phyloP scores from a whole-genome alignment of 139 green algal species.

The Gonium pectorale region DNA sequence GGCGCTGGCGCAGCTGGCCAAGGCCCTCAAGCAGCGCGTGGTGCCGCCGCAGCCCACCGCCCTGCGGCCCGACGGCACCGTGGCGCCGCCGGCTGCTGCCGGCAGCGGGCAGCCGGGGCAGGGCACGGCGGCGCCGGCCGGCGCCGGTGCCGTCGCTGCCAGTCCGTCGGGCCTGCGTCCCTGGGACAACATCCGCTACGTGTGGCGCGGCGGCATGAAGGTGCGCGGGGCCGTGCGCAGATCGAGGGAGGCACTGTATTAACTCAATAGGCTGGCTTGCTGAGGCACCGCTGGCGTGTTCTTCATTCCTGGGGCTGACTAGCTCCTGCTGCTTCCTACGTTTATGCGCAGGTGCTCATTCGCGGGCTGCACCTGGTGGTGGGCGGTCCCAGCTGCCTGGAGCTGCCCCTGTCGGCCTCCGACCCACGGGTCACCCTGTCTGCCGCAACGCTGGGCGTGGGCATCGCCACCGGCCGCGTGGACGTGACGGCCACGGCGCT shows the following conservation, averaged over 20 bases:
- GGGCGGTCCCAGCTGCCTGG: not conserved
- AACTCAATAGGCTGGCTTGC: no score
- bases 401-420: not conserved
- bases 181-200: conserved; percentile 56
- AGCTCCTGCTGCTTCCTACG: no score
- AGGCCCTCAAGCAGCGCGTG: conserved; percentile 52
- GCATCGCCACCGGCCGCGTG: conserved; percentile 20
- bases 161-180: conserved; percentile 38
- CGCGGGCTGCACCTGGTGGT: conserved; percentile 12
- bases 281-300: no score
- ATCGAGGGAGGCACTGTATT: no score
- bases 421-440: conserved; percentile 53
- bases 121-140: not conserved
- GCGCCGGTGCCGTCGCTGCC: not conserved
- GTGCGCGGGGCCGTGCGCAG: not conserved
- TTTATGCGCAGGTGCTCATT: conserved; percentile 4
- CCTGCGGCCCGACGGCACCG: conserved; percentile 1
- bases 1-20: conserved; percentile 41
- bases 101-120: not conserved
- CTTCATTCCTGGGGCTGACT: no score
- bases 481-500: conserved; percentile 47
- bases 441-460: conserved; percentile 44
- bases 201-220: conserved; percentile 36
- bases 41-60: conserved; percentile 47
- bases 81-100: conserved; percentile 1